Percentiles rank a stretch among this genome's conserved stretches.
phyloP scores from a whole-genome alignment of 768 basidiomycete genomes.

The Boletus vinaceobasis region DNA sequence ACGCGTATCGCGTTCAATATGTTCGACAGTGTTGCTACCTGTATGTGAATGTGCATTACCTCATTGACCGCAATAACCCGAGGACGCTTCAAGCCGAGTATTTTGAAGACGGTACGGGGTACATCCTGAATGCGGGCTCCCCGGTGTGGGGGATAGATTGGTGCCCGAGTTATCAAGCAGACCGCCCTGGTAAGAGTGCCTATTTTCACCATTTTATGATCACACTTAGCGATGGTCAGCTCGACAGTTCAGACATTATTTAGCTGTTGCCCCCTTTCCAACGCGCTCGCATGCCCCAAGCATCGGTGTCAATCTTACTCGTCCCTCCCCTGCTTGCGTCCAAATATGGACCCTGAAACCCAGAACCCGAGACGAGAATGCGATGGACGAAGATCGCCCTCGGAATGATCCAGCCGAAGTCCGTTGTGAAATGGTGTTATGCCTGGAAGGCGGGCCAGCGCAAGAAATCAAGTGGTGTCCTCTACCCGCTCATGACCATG shows the following conservation, averaged over 20 bases:
- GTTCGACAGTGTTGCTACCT: slow-evolving; percentile 56
- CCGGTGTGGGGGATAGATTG: slow-evolving; percentile 92
- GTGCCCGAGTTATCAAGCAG: slow-evolving; percentile 75
- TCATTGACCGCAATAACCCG: neutral
- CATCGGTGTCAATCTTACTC: slow-evolving; percentile 56
- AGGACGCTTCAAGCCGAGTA: slow-evolving; percentile 48
- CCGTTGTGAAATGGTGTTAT: slow-evolving; percentile 82
- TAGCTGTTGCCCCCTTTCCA: slow-evolving; percentile 78
- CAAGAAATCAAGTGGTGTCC: slow-evolving; percentile 93
- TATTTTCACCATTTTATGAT: neutral
- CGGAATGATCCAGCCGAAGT: slow-evolving; percentile 33
- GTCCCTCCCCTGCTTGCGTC: slow-evolving; percentile 63
- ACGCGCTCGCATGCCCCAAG: slow-evolving; percentile 59
- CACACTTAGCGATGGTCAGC: slow-evolving; percentile 33
- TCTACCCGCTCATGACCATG: slow-evolving; percentile 69
- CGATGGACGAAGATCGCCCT: slow-evolving; percentile 25
- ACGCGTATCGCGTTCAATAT: slow-evolving; percentile 45
- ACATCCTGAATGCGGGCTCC: slow-evolving; percentile 83
- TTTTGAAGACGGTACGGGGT: slow-evolving; percentile 54
- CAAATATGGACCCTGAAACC: slow-evolving; percentile 78
- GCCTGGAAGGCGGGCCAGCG: slow-evolving; percentile 76
- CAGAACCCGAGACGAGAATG: slow-evolving; percentile 2
- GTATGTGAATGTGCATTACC: slow-evolving; percentile 47
- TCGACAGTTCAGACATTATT: slow-evolving; percentile 63
- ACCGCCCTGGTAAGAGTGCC: slow-evolving; percentile 45